These are phyloP conservation scores for Ministeria vibrans DNA, from an alignment of 78 protist species.

Conservation along the genomic window DNA sequence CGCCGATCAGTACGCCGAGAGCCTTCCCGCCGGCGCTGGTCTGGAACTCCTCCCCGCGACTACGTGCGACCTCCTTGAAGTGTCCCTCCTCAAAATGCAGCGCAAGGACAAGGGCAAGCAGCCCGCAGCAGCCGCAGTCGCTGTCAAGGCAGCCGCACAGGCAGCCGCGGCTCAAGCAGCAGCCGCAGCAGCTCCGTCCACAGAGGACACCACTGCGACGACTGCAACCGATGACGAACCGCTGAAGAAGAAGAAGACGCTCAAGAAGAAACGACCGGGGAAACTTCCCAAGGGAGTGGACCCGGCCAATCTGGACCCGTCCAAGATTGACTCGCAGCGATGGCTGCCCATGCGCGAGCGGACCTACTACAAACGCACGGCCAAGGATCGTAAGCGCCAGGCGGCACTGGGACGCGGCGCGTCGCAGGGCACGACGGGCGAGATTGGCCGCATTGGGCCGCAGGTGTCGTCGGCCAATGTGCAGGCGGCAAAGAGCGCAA, in stretches of 20 bases:
- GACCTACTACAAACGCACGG: neutral
- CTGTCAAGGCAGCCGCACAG: no score
- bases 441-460: no score
- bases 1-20: neutral
- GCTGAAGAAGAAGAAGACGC: neutral
- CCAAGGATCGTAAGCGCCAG: neutral
- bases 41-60: neutral
- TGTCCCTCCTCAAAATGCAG: neutral
- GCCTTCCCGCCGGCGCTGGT: neutral
- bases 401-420: neutral
- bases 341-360: neutral
- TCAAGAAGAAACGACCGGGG: neutral
- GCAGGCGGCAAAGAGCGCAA: no score
- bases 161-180: no score
- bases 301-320: neutral
- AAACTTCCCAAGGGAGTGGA: neutral
- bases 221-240: neutral
- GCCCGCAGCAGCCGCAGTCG: neutral
- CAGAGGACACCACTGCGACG: neutral
- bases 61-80: neutral
- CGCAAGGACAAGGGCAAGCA: neutral
- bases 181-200: neutral
- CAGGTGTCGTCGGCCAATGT: no score
- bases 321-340: neutral
- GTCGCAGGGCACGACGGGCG: no score